These are phyloP conservation scores for Trebouxia sp. DNA, from an alignment of 139 green algal genomes.

Conservation along the genomic window DNA sequence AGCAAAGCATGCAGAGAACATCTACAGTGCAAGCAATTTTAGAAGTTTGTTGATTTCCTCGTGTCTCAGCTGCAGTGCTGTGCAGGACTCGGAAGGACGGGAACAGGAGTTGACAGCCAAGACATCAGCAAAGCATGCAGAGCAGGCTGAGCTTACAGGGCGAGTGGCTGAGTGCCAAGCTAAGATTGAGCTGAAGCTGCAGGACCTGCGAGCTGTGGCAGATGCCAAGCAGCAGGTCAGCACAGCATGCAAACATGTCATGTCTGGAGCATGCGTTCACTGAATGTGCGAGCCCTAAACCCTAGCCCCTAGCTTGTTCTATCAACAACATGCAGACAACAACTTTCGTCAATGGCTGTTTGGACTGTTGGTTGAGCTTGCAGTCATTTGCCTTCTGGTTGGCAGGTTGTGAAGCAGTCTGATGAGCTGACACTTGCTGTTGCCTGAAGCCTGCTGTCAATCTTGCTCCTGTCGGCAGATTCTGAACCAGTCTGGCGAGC, in stretches of 20 bases:
- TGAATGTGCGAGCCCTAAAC: background rate
- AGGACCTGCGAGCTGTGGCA: conserved; percentile 52
- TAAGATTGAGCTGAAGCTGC: conserved; percentile 56
- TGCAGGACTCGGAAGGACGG: conserved; percentile 71
- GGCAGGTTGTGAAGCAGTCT: too few species aligned
- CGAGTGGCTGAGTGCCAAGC: conserved; percentile 50
- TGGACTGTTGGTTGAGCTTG: too few species aligned
- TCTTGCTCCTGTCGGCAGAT: too few species aligned
- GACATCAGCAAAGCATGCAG: conserved; percentile 59
- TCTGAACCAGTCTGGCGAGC: too few species aligned
- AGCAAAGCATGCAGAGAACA: conserved; percentile 63
- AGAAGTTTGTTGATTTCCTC: too few species aligned
- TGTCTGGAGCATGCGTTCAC: background rate
- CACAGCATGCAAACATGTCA: background rate
- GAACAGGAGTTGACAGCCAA: conserved; percentile 65
- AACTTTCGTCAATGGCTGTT: too few species aligned
- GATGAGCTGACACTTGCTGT: too few species aligned
- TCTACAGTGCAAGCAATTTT: too few species aligned
- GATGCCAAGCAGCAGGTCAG: conserved; percentile 41
- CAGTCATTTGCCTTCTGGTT: too few species aligned
- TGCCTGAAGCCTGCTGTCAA: too few species aligned
- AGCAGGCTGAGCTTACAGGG: conserved; percentile 58
- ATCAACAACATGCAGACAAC: too few species aligned
- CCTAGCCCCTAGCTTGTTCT: background rate
- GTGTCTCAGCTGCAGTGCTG: conserved; percentile 44